These are phyloP conservation scores for Mortierella sp. DNA, from an alignment of 371 early-diverging fungal genomes.

Conservation along the genomic window DNA sequence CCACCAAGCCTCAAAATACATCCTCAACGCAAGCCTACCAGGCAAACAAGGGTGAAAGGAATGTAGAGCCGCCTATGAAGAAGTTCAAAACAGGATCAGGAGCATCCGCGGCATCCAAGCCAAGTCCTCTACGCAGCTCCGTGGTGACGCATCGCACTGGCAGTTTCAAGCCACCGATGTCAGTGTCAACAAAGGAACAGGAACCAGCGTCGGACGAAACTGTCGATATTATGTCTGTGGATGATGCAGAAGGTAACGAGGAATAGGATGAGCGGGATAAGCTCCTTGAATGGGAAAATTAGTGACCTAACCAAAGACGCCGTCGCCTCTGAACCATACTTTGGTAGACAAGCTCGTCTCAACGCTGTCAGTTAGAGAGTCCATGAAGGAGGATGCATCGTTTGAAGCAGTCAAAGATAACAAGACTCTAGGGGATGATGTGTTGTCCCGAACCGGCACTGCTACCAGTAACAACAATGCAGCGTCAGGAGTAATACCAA, in stretches of 20 bases:
- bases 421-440: background rate
- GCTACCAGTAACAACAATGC: background rate
- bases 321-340: background rate
- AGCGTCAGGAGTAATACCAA: background rate
- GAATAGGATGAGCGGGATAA: background rate
- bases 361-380: constrained; percentile 9
- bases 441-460: too few relatives aligned
- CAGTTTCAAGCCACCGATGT: background rate
- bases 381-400: background rate
- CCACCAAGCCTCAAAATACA: background rate
- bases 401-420: background rate
- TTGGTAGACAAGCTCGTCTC: constrained; percentile 20
- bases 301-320: background rate
- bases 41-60: background rate
- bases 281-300: background rate
- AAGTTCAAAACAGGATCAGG: constrained; percentile 20
- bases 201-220: constrained; percentile 10
- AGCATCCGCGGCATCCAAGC: constrained; percentile 8
- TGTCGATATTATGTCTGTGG: constrained; percentile 23
- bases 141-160: constrained; percentile 7
- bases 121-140: constrained; percentile 34
- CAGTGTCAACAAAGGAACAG: constrained; percentile 8
- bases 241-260: constrained; percentile 16
- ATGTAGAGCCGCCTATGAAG: constrained; percentile 19
- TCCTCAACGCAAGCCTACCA: too few relatives aligned